Evolutionary conservation across 805 yeast genomes (phyloP).

Genomic region (Teunomyces kruisii): DNA sequence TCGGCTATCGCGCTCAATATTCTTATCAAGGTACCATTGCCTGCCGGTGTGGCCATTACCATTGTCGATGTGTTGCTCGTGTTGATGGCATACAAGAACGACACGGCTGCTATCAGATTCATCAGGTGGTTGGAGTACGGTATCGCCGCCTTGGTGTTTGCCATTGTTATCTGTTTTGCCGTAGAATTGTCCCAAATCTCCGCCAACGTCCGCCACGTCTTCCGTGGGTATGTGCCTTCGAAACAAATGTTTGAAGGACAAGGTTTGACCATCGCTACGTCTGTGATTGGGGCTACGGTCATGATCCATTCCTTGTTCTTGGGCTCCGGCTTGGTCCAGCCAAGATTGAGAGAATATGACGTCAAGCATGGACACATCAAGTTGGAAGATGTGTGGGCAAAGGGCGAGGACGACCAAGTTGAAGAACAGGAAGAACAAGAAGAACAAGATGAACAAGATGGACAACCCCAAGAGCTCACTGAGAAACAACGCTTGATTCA

Average conservation of each 20-base stretch:
- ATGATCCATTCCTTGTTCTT: slow-evolving; percentile 52
- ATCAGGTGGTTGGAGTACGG: slow-evolving; percentile 39
- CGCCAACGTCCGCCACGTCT: slow-evolving; percentile 29
- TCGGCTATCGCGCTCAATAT: slow-evolving; percentile 52
- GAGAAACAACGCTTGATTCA: slow-evolving; percentile 5
- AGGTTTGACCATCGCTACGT: slow-evolving; percentile 48
- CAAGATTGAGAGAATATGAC: slow-evolving; percentile 47
- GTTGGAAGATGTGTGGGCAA: slow-evolving; percentile 14
- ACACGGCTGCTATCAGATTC: slow-evolving; percentile 36
- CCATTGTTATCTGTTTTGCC: slow-evolving; percentile 46
- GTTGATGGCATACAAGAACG: slow-evolving; percentile 47
- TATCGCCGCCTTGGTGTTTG: slow-evolving; percentile 43
- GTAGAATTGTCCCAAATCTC: slow-evolving; percentile 42
- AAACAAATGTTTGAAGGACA: slow-evolving; percentile 39
- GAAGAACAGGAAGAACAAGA: background rate
- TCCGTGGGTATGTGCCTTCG: slow-evolving; percentile 47
- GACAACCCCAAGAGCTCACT: background rate
- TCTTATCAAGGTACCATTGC: slow-evolving; percentile 42
- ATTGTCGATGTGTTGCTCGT: slow-evolving; percentile 47
- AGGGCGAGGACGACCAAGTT: background rate
- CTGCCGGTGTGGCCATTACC: slow-evolving; percentile 50
- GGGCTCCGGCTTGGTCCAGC: slow-evolving; percentile 51
- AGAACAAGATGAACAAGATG: background rate
- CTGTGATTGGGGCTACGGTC: slow-evolving; percentile 51
- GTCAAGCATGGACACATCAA: slow-evolving; percentile 33